Evolutionary conservation across 345 rosid species (phyloP).

Genomic region (Salix suchowensis): DNA sequence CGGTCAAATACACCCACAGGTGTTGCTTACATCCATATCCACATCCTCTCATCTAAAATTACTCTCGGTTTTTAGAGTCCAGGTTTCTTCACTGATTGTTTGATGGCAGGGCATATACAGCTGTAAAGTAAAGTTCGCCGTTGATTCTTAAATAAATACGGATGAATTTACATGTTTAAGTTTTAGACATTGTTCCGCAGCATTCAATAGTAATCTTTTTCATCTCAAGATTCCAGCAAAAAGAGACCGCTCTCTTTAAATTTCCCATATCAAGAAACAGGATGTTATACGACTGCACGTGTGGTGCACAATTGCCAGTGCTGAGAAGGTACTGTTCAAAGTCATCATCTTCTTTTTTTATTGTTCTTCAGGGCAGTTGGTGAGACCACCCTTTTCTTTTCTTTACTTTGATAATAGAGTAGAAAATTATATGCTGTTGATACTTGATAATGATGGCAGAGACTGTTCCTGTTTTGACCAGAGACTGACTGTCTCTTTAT

Average conservation of each 20-base stretch:
- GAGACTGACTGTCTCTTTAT: conserved; percentile 1
- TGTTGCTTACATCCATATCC: too few species aligned
- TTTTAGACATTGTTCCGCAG: too few species aligned
- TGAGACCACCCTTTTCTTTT: conserved; percentile 21
- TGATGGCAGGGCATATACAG: background rate
- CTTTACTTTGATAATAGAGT: conserved; percentile 32
- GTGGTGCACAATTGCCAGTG: conserved; percentile 25
- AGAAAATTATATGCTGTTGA: conserved; percentile 16
- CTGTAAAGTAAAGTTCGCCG: background rate
- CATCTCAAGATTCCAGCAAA: too few species aligned
- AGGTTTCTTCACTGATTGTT: too few species aligned
- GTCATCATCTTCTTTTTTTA: background rate
- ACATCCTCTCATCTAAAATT: too few species aligned
- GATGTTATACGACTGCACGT: conserved; percentile 32
- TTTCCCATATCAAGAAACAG: background rate
- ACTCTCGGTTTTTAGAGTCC: too few species aligned
- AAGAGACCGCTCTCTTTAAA: background rate
- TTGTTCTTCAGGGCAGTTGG: conserved; percentile 23
- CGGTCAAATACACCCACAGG: too few species aligned
- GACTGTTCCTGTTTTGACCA: conserved; percentile 19
- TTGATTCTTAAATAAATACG: too few species aligned
- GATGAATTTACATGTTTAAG: background rate
- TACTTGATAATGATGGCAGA: background rate
- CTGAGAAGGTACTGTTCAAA: conserved; percentile 1
- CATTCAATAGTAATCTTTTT: too few species aligned